Conservation (phyloP, 129 eudicot genomes). For the Erigeron canadensis region DNA sequence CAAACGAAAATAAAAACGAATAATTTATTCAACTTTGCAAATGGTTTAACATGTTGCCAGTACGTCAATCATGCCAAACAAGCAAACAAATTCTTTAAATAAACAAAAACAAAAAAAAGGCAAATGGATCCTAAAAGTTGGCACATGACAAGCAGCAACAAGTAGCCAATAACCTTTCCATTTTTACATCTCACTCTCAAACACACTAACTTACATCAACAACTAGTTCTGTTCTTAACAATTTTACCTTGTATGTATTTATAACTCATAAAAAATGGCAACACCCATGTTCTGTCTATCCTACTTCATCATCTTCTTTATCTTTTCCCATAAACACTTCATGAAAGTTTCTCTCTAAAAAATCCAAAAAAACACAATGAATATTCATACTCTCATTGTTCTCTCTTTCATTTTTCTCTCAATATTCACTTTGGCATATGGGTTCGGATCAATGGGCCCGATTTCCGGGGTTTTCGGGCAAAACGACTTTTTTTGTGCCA, state of each 20-base stretch:
- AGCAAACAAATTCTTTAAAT: not conserved
- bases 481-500: conserved; percentile 76
- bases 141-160: conserved; percentile 29
- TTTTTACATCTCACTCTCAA: conserved; percentile 15
- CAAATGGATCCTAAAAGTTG: not conserved
- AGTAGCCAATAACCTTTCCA: conserved; percentile 16
- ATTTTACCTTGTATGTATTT: conserved; percentile 7
- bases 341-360: conserved; percentile 21
- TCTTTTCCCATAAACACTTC: not conserved
- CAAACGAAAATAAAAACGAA: not conserved
- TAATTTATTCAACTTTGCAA: not conserved
- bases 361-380: conserved; percentile 30
- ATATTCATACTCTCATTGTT: conserved; percentile 5
- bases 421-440: conserved; percentile 35
- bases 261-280: conserved; percentile 26
- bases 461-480: conserved; percentile 78
- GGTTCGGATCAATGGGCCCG: conserved; percentile 95
- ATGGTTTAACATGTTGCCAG: not conserved
- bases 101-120: not conserved
- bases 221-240: conserved; percentile 5
- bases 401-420: conserved; percentile 14
- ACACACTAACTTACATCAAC: conserved; percentile 21
- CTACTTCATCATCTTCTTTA: conserved; percentile 9
- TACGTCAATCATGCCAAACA: conserved; percentile 3
- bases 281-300: conserved; percentile 29